These are phyloP conservation scores for sorghum (Sorghum bicolor) DNA, from an alignment of 176 grass and related monocot genomes.

Conservation along the genomic window Sorghum_bicolor_NCBIv3 NC_012874.2:68794501-68795000, in stretches of 20 bases:
- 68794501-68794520: no score
- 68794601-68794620: no score
- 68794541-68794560: no score
- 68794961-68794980: no score
- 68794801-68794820: not conserved
- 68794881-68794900: no score
- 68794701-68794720: conserved; percentile 5
- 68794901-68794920: not conserved
- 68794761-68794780: not conserved
- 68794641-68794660: not conserved
- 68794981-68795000: conserved; percentile 24
- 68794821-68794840: not conserved
- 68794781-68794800: not conserved
- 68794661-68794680: not conserved
- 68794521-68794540: no score
- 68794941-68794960: no score
- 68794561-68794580: no score
- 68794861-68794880: conserved; percentile 40
- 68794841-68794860: not conserved
- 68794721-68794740: not conserved
- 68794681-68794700: not conserved
- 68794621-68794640: no score
- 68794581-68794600: no score
- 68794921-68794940: no score
- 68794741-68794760: not conserved